These are phyloP conservation scores for Malbranchea zuffiana DNA, from an alignment of 2,329 filamentous ascomycete genomes.

Conservation along the genomic window DNA sequence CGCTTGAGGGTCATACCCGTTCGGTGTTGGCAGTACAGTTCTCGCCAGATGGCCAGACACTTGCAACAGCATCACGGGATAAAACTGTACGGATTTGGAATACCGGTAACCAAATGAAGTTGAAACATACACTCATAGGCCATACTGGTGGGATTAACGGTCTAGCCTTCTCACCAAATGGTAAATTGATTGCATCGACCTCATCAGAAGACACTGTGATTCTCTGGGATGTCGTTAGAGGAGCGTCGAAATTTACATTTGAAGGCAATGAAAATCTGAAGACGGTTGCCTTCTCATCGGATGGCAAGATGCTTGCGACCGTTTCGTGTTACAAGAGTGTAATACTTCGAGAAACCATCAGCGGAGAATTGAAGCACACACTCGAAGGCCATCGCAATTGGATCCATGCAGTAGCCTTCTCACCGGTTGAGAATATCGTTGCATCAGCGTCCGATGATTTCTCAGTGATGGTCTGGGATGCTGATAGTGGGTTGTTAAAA, in stretches of 20 bases:
- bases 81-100: background rate
- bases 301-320: background rate
- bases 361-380: background rate
- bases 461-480: constrained; percentile 1
- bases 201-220: background rate
- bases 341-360: too few relatives aligned
- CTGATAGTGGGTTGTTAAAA: too few relatives aligned
- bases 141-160: too few relatives aligned
- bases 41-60: background rate
- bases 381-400: background rate
- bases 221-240: background rate
- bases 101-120: too few relatives aligned
- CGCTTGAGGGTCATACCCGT: background rate
- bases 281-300: background rate
- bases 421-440: background rate
- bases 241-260: background rate
- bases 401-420: background rate
- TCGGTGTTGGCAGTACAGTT: background rate
- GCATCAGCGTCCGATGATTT: constrained; percentile 1
- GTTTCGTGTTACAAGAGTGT: background rate
- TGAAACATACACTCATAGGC: too few relatives aligned
- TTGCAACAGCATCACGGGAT: background rate
- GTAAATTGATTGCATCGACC: too few relatives aligned
- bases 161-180: too few relatives aligned
- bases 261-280: background rate